Evolutionary conservation across 106 monocot species (phyloP), one percentile per base, ranked within the genome.

Genomic region (Apostasia shenzhenica): DNA sequence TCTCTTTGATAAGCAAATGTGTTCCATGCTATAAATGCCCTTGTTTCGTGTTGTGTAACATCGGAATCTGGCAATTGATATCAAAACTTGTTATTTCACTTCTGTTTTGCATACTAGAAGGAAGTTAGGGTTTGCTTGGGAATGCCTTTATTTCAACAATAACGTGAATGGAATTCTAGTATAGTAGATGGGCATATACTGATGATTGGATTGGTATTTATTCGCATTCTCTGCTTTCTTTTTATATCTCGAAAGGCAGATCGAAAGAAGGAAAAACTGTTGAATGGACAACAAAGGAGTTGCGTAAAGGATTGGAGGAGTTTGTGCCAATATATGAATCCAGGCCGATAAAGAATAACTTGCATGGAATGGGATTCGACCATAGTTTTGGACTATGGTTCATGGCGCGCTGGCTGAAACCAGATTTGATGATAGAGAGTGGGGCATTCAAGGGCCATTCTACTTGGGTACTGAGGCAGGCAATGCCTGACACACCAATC

Each of bases 351-450:
- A 89, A 93, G 79, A 93, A 93, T 54, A 93, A 93, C 70, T 86
- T 84, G 83, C 84, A 79, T 81, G 93, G 93, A 6, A 93, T 93
- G 93, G 93, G 93, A 14, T 93, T 93, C 42, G 93, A 93, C 54
- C 93, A 93, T 61, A 93, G 93, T 63, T 93, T 93, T 70, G 93
- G 93, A 8, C 84, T 93, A 2, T 93, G 93, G 93, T 93, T 89
- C 72, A 89, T 93, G 81, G 67, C 77, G 3, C 81, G 84, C 9
- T 93, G 88, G 88, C 70, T 93, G 6, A 86, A 89, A 51, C 93
- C 93, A 26, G 86, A 89, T 57, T 67, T 93, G 66, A 86, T 93
- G 89, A 83, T 93, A 6, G 93, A 93, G 71, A 93, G 93, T 66
- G 93, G 93, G 14, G 93, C 93, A 6, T 93, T 93, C 63, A 93